Conservation (phyloP, 2,329 filamentous ascomycete species). For the Colletotrichum kahawae region DNA sequence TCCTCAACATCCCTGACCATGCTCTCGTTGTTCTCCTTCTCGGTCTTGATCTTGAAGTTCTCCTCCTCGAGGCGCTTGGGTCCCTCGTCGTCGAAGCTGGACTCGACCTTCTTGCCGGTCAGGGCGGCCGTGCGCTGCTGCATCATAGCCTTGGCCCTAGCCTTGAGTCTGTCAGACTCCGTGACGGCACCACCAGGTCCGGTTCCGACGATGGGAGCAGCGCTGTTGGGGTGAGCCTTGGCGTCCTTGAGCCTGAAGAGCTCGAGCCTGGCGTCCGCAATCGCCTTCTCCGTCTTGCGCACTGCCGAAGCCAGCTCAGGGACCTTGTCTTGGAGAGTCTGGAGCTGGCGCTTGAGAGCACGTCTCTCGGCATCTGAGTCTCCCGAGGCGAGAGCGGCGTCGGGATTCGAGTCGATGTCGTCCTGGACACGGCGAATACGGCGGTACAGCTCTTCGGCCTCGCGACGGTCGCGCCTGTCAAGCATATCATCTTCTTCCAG, state of each 20-base stretch:
- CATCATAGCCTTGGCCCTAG: conserved; percentile 97
- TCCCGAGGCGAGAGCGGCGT: conserved; percentile 69
- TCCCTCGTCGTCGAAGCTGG: conserved; percentile 75
- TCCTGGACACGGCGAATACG: conserved; percentile 91
- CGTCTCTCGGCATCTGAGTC: conserved; percentile 91
- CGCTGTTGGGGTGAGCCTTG: conserved; percentile 85
- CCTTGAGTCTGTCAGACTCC: conserved; percentile 92
- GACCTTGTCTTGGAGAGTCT: conserved; percentile 85
- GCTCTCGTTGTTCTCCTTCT: conserved; percentile 91
- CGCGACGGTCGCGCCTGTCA: conserved; percentile 86
- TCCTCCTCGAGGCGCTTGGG: conserved; percentile 90
- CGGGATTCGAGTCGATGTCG: conserved; percentile 91
- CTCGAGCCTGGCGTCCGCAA: conserved; percentile 89
- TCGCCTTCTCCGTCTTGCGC: conserved; percentile 86
- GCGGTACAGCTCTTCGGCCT: conserved; percentile 92
- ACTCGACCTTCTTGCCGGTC: conserved; percentile 79
- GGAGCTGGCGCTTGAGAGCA: conserved; percentile 85
- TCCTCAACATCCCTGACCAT: conserved; percentile 98
- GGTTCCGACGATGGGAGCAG: conserved; percentile 84
- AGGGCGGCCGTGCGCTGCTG: conserved; percentile 94
- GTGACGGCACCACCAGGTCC: conserved; percentile 90
- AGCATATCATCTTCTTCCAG: conserved; percentile 91
- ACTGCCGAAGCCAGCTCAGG: conserved; percentile 93
- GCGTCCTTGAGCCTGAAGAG: conserved; percentile 93
- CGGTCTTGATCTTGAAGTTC: conserved; percentile 77